Evolutionary conservation across 306 rosid species (phyloP).

Genomic region (Pyrus pyrifolia): DNA sequence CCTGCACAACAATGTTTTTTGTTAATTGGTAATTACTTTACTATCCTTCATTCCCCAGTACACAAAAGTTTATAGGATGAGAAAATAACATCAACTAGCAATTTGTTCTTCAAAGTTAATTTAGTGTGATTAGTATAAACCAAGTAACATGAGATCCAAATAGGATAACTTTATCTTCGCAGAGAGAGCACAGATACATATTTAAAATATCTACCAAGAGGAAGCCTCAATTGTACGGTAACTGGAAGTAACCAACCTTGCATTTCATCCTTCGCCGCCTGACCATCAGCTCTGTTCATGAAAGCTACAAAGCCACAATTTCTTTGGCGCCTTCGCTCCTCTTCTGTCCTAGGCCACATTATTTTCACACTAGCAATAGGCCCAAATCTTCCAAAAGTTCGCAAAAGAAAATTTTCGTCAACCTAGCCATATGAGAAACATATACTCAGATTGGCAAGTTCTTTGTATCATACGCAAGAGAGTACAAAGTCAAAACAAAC

Average conservation of each 20-base stretch:
- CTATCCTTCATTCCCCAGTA: constrained; percentile 2
- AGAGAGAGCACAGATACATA: neutral
- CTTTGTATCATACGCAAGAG: neutral
- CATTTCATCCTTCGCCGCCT: constrained; percentile 99
- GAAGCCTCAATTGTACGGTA: neutral
- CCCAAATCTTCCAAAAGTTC: constrained; percentile 99
- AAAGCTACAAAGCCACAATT: constrained; percentile 99
- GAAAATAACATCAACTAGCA: neutral
- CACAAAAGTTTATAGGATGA: neutral
- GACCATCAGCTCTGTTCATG: constrained; percentile 98
- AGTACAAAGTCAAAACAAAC: neutral
- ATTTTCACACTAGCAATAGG: constrained; percentile 99
- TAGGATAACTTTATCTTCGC: neutral
- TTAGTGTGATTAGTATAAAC: neutral
- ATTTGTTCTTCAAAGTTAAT: neutral
- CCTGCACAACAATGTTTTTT: constrained; percentile 47
- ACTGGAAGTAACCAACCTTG: constrained; percentile 55
- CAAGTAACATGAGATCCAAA: neutral
- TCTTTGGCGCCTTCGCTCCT: constrained; percentile 97
- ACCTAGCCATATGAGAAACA: constrained; percentile 45
- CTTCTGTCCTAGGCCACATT: constrained; percentile 99
- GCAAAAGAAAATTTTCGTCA: constrained; percentile 94
- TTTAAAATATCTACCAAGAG: neutral
- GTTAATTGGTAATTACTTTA: constrained; percentile 15
- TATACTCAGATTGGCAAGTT: constrained; percentile 14